Percentiles rank a stretch among this genome's conserved stretches.
Conservation (phyloP, 2,329 filamentous ascomycete species). For the Nothopassalora personata region DNA sequence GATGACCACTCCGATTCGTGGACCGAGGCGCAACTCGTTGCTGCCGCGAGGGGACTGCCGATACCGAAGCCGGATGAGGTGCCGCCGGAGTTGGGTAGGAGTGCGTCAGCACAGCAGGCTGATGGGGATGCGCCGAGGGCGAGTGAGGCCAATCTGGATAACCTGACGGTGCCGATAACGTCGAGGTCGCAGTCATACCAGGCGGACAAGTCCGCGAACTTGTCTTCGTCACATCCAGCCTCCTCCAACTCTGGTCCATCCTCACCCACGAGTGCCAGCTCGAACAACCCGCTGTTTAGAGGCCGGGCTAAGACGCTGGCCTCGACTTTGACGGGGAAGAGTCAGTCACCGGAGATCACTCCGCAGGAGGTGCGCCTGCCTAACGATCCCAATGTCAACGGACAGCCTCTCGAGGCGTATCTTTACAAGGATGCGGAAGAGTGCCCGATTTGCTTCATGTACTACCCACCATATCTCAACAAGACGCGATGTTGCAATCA, state of each 20-base stretch:
- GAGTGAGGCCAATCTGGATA: slow-evolving; percentile 60
- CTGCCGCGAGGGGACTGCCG: slow-evolving; percentile 75
- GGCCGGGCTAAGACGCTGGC: slow-evolving; percentile 85
- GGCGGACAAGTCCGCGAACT: slow-evolving; percentile 61
- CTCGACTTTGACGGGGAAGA: slow-evolving; percentile 64
- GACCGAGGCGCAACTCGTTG: slow-evolving; percentile 93
- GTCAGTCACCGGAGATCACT: slow-evolving; percentile 60
- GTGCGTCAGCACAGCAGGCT: slow-evolving; percentile 26
- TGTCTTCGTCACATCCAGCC: slow-evolving; percentile 57
- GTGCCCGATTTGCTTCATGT: slow-evolving; percentile 94
- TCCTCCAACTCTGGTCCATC: slow-evolving; percentile 47
- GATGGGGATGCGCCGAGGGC: slow-evolving; percentile 38
- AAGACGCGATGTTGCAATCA: slow-evolving; percentile 93
- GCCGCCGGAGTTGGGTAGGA: slow-evolving; percentile 61
- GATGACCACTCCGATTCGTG: slow-evolving; percentile 84
- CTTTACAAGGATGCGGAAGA: slow-evolving; percentile 87
- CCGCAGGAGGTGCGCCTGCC: slow-evolving; percentile 77
- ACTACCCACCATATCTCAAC: slow-evolving; percentile 92
- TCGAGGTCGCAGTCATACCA: slow-evolving; percentile 71
- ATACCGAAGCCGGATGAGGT: slow-evolving; percentile 81
- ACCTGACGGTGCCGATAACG: slow-evolving; percentile 72
- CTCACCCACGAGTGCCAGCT: slow-evolving; percentile 40
- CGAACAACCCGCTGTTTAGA: slow-evolving; percentile 57
- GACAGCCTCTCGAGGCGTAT: slow-evolving; percentile 87
- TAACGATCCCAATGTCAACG: slow-evolving; percentile 82